Base-by-base conservation (phyloP, 345 rosid genomes). In the Citrus mangshanensis region DNA sequence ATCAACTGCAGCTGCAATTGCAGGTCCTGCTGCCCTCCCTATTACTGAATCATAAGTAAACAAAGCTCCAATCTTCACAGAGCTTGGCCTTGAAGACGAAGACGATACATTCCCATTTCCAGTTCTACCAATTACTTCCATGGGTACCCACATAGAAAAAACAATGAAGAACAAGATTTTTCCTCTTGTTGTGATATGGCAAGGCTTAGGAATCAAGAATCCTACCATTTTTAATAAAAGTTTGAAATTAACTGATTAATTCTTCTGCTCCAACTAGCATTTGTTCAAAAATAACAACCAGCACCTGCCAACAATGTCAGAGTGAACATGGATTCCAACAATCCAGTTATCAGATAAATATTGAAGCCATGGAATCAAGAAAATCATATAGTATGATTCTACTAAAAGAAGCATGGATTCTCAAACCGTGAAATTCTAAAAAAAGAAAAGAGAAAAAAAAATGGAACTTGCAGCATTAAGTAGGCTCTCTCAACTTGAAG, bases 41-140 rank as follows among this genome's bases (percentile, higher is more conserved):
- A 93, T 93, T 63, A 88, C 88, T 25, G 97, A 95, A 84, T 91
- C 77, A 66, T 63, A 75, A 37, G 98, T 95, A 81, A 91, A 88
- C 37, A 95, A 72, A 86, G 91, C 88, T 76, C 97, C 98, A n/a
- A 95, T 85, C 27, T 74, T 91, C 37, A 92, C 84, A 78, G 76
- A 77, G 51, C 82, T 84, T 6, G 86, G 95, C 75, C 82, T 82
- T 63, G 89, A 78, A 27, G 89, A 83, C 61, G 89, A 77, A 77
- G 89, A 83, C 51, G 88, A 77, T 76, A 49, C 76, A 56, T 78
- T 81, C 21, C 79, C 75, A 79, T 86, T 91, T 76, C 83, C 89
- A 70, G 79, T 85, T 74, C 83, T 76, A 49, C 80, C 85, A 34
- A 83, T 75, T 55, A 80, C 86, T 78, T 73, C 82, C 54, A 82